These are phyloP conservation scores for Liquidambar formosana DNA, from an alignment of 164 flowering plant species.

Conservation along the genomic window DNA sequence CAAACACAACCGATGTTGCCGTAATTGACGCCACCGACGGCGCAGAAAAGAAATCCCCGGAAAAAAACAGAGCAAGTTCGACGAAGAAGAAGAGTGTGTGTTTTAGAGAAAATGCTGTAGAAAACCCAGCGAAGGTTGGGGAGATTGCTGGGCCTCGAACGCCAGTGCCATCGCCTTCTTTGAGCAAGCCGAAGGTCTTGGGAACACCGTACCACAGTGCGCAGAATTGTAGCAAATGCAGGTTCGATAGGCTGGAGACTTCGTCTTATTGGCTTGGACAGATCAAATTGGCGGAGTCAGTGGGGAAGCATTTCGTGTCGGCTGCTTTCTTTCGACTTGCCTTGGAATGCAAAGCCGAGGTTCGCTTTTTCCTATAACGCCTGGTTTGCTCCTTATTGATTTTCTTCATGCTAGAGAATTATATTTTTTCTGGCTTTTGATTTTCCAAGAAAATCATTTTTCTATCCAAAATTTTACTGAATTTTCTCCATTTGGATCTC, in stretches of 20 bases:
- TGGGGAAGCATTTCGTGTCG: constrained; percentile 43
- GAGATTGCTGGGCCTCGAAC: constrained; percentile 16
- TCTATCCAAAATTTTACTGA: no score
- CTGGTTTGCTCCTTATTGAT: not conserved
- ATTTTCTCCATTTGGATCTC: no score
- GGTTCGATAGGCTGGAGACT: constrained; percentile 41
- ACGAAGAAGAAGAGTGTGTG: constrained; percentile 28
- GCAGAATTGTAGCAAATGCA: constrained; percentile 46
- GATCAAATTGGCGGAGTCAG: constrained; percentile 46
- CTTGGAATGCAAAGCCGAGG: constrained; percentile 41
- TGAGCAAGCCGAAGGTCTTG: constrained; percentile 10
- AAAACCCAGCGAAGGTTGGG: constrained; percentile 2
- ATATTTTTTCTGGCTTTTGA: not conserved
- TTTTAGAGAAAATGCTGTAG: constrained; percentile 18
- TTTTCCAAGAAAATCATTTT: no score
- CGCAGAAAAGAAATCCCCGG: constrained; percentile 6
- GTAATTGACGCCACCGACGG: not conserved
- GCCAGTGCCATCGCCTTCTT: constrained; percentile 15
- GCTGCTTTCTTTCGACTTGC: constrained; percentile 44
- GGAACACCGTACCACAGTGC: constrained; percentile 40
- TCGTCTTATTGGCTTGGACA: constrained; percentile 48
- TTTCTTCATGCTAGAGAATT: not conserved
- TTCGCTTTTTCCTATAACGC: constrained; percentile 1
- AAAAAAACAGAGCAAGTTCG: not conserved
- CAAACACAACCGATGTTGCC: not conserved